Evolutionary conservation across 768 basidiomycete genomes (phyloP).

Genomic region (Tubosaeta brunneosetosa): DNA sequence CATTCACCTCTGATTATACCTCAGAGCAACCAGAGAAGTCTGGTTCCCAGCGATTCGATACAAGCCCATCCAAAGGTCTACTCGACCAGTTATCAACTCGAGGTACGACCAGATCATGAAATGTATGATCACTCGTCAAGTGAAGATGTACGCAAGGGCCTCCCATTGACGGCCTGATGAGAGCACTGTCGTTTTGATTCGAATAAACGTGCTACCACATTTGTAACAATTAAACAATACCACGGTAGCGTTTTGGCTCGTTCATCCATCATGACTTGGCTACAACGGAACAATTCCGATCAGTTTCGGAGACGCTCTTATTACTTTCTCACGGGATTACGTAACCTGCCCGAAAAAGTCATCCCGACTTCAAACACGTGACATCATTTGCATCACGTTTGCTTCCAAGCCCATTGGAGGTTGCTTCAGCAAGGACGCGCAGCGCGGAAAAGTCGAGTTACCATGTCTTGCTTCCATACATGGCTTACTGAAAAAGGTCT

Average conservation of each 20-base stretch:
- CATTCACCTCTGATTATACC: background rate
- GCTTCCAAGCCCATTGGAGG: too few relatives aligned
- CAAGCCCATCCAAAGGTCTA: background rate
- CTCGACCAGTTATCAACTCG: background rate
- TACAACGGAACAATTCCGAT: too few relatives aligned
- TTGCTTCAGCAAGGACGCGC: background rate
- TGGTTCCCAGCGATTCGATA: background rate
- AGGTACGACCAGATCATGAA: background rate
- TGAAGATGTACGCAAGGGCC: background rate
- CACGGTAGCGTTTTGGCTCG: too few relatives aligned
- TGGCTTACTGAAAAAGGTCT: constrained; percentile 19
- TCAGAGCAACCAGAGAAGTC: background rate
- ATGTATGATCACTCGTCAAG: background rate
- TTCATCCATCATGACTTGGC: too few relatives aligned
- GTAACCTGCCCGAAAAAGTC: background rate
- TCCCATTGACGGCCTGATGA: background rate
- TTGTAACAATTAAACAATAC: background rate
- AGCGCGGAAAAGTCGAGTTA: background rate
- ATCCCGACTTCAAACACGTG: background rate
- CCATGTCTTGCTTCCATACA: background rate
- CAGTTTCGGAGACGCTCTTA: too few relatives aligned
- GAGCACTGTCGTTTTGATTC: too few relatives aligned
- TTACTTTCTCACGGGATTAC: too few relatives aligned
- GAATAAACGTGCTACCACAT: background rate
- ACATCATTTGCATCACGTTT: background rate